A percentile compares a stretch with the other conserved stretches of the same genome.
These are phyloP conservation scores for Teratosphaeria pseudoeucalypti DNA, from an alignment of 2,329 filamentous ascomycete species.

Conservation along the genomic window DNA sequence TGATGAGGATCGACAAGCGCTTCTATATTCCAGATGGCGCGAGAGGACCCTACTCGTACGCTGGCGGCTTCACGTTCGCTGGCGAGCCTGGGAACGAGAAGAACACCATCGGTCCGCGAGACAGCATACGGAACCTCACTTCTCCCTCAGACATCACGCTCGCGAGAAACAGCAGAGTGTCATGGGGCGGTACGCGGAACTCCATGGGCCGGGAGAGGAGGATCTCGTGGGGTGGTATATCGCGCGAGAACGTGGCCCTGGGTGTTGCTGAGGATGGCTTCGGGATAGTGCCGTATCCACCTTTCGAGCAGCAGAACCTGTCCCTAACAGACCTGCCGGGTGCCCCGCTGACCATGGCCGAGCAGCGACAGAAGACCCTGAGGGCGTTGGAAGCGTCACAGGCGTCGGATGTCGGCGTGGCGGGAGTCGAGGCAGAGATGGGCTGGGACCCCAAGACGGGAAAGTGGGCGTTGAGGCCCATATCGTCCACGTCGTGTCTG, in stretches of 20 bases:
- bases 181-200: constrained; percentile 7
- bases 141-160: constrained; percentile 9
- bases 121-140: constrained; percentile 13
- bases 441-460: constrained; percentile 21
- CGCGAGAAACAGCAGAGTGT: constrained; percentile 3
- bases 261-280: constrained; percentile 18
- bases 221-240: constrained; percentile 21
- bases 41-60: constrained; percentile 27
- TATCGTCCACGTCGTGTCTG: constrained; percentile 3
- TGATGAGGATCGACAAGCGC: constrained; percentile 19
- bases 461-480: constrained; percentile 18
- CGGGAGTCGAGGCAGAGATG: constrained; percentile 17
- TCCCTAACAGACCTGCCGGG: neutral
- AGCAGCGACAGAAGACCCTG: neutral
- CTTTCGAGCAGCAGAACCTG: constrained; percentile 2
- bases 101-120: constrained; percentile 10
- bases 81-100: constrained; percentile 22
- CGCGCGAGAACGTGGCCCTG: constrained; percentile 11
- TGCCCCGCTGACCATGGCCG: neutral
- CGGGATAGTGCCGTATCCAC: constrained; percentile 18
- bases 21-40: constrained; percentile 24
- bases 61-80: constrained; percentile 11
- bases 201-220: constrained; percentile 6
- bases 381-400: neutral
- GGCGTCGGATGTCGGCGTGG: constrained; percentile 6